Base-by-base conservation (phyloP, 192 early-diverging fungal species). In the Backusella liffmaniae region DNA sequence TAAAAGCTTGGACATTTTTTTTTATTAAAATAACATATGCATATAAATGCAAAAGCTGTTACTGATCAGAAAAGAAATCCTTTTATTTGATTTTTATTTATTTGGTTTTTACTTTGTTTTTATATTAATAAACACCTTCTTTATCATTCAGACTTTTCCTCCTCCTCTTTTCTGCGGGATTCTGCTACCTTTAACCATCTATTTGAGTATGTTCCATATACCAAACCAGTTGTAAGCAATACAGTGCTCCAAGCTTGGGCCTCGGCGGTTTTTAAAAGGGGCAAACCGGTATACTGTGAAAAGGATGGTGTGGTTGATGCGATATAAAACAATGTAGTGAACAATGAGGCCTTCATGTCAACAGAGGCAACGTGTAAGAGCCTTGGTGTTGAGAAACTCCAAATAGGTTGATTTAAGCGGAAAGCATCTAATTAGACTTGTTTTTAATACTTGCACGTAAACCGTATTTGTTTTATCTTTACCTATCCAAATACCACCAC, bases 401-500 rank as follows among this genome's bases (percentile, higher is more conserved):
- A 82, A 37, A 59, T 68, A 12, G 74, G 73, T 34, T 77, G 76
- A n/a, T 77, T 77, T 8, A 82, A 66, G 41, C 73, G 72, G 46
- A 82, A 82, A 16, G 80, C 80, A 67, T 82, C 80, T 82, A 32
- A 0, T 26, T 49, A n/a, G 18, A 49, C 18, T n/a, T 49, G 18
- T 6, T 26, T 9, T 26, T 66, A 49, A 26, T 66, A 66, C 16
- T 66, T 16, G 7, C 29, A 66, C 9, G 18, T 9, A 66, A 66
- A 5, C 65, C 23, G 5, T n/a, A 18, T 34, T 34, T 30, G 9
- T 67, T 12, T 67, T 37, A 10, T 67, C 13, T n/a, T 74, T 75
- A 82, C 80, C 80, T 71, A 76, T 76, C 76, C 76, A 77, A 29
- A 82, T 29, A 15, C 73, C 76, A 46, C 80, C 80, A 66, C 80